Percentiles rank a stretch among this genome's conserved stretches.
Evolutionary conservation across 2,329 filamentous ascomycete genomes (phyloP).

Genomic region (Trichoderma hamatum): DNA sequence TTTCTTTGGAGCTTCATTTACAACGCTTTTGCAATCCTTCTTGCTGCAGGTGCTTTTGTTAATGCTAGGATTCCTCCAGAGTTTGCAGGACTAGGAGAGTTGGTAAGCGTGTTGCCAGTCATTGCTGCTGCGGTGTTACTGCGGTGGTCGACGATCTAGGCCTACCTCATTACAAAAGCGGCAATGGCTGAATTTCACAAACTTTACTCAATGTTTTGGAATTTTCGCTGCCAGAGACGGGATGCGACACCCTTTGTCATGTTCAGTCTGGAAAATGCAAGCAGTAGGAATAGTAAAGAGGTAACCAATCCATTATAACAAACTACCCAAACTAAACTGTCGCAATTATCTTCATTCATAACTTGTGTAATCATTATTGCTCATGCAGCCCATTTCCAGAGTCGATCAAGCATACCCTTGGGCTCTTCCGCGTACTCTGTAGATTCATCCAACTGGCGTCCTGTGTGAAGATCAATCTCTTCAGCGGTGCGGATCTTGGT

Average conservation of each 20-base stretch:
- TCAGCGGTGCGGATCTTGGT: neutral
- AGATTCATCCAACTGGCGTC: neutral
- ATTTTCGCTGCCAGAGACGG: neutral
- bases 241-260: neutral
- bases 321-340: neutral
- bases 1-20: conserved; percentile 72
- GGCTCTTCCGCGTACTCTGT: conserved; percentile 7
- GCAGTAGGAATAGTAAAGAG: neutral
- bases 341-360: neutral
- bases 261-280: neutral
- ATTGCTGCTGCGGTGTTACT: conserved; percentile 59
- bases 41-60: conserved; percentile 68
- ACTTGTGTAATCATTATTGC: neutral
- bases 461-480: conserved; percentile 4
- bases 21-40: conserved; percentile 68
- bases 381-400: conserved; percentile 18
- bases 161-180: neutral
- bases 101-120: conserved; percentile 74
- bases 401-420: neutral
- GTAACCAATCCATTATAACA: neutral
- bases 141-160: conserved; percentile 43
- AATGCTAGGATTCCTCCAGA: conserved; percentile 55
- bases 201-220: neutral
- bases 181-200: neutral
- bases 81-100: conserved; percentile 70